Evolutionary conservation across 208 protist species (phyloP).

Genomic region (Leishmania gerbilli): DNA sequence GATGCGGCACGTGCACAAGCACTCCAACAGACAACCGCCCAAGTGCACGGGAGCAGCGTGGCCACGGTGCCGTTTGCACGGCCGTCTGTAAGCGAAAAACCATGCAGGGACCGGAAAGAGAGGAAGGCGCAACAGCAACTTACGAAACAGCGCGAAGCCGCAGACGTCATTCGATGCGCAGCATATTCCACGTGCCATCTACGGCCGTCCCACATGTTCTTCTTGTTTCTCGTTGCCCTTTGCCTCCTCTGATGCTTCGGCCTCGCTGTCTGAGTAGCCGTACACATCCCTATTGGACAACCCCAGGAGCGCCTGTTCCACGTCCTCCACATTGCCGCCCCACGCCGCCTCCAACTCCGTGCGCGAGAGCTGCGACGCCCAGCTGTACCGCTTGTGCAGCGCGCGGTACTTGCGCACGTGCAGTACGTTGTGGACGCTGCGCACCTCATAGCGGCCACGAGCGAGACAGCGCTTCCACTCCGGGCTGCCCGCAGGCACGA

Average conservation of each 20-base stretch:
- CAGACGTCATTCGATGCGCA: background rate
- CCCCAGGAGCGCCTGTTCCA: constrained; percentile 39
- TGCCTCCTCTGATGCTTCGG: constrained; percentile 10
- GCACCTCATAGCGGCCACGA: constrained; percentile 55
- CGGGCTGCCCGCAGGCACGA: constrained; percentile 32
- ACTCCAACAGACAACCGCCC: background rate
- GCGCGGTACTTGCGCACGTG: constrained; percentile 68
- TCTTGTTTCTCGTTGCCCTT: background rate
- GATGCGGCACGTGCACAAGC: background rate
- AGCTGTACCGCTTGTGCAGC: constrained; percentile 68
- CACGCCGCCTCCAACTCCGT: constrained; percentile 40
- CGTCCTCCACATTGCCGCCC: constrained; percentile 23
- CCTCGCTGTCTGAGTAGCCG: constrained; percentile 32
- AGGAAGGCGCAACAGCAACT: background rate
- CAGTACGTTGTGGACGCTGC: constrained; percentile 51
- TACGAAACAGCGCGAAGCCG: background rate
- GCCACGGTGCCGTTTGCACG: background rate
- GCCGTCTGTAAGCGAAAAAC: background rate
- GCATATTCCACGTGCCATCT: background rate
- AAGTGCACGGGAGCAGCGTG: background rate
- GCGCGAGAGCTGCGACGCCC: constrained; percentile 47
- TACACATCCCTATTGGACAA: constrained; percentile 59
- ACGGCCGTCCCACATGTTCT: background rate
- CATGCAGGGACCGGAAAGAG: background rate
- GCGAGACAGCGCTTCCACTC: constrained; percentile 71